Percentiles rank a stretch among this genome's conserved stretches.
These are phyloP conservation scores for Blastocystis sp. DNA, from an alignment of 352 stramenopile species.

Conservation along the genomic window DNA sequence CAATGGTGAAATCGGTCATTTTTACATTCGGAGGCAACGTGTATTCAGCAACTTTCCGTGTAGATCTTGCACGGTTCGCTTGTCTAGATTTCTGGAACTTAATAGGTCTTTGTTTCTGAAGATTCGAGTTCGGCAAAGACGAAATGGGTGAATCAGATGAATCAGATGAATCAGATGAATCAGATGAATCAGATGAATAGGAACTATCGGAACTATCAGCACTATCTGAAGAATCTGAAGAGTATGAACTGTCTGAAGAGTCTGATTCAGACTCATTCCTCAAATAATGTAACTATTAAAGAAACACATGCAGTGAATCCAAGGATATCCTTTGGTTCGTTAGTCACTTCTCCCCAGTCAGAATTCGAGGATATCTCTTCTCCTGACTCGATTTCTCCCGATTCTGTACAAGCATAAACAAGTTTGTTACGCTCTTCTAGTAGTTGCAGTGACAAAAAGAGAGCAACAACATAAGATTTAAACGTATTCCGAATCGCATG, in stretches of 20 bases:
- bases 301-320: too few species aligned
- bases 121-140: background rate
- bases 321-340: background rate
- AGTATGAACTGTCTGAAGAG: too few species aligned
- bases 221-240: too few species aligned
- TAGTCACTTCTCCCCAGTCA: background rate
- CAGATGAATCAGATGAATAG: too few species aligned
- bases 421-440: background rate
- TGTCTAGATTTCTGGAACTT: background rate
- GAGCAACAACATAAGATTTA: background rate
- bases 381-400: background rate
- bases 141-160: too few species aligned
- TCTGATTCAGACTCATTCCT: too few species aligned
- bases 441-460: background rate
- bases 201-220: too few species aligned
- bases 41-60: background rate
- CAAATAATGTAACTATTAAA: too few species aligned
- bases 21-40: background rate
- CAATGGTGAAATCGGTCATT: slow-evolving; percentile 66
- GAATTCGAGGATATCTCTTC: too few species aligned
- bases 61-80: background rate
- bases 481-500: background rate
- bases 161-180: too few species aligned
- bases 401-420: background rate
- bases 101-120: background rate